Conservation (phyloP, 495 filamentous ascomycete genomes). For the Tetracladium setigerum region DNA sequence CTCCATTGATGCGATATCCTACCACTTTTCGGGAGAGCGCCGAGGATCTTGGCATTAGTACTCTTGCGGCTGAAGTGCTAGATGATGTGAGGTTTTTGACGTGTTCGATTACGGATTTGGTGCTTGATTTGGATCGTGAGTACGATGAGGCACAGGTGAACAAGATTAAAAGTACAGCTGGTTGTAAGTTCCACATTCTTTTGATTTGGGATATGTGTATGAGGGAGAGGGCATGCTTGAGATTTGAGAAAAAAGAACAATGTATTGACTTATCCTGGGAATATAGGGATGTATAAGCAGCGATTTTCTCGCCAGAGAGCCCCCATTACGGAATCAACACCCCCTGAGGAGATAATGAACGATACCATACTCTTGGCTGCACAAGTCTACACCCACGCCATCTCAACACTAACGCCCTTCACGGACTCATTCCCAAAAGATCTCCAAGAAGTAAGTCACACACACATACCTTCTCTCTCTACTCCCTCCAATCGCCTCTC, state of each 20-base stretch:
- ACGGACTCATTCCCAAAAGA: background rate
- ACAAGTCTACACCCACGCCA: constrained; percentile 2
- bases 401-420: background rate
- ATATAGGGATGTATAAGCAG: background rate
- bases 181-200: no score
- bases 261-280: no score
- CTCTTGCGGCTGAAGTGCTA: constrained; percentile 6
- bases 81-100: constrained; percentile 16
- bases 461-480: no score
- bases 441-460: no score
- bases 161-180: constrained; percentile 5
- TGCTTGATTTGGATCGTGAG: no score
- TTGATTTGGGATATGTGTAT: no score
- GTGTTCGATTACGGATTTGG: constrained; percentile 11
- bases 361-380: constrained; percentile 1
- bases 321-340: background rate
- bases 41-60: background rate
- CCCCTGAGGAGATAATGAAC: background rate
- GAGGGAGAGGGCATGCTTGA: no score
- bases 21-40: background rate
- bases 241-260: no score
- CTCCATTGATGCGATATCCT: background rate
- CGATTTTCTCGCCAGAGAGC: background rate
- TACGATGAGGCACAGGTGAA: no score
- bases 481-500: background rate